phyloP scores from a whole-genome alignment of 177 flowering plant species.

The Telopea speciosissima region DNA sequence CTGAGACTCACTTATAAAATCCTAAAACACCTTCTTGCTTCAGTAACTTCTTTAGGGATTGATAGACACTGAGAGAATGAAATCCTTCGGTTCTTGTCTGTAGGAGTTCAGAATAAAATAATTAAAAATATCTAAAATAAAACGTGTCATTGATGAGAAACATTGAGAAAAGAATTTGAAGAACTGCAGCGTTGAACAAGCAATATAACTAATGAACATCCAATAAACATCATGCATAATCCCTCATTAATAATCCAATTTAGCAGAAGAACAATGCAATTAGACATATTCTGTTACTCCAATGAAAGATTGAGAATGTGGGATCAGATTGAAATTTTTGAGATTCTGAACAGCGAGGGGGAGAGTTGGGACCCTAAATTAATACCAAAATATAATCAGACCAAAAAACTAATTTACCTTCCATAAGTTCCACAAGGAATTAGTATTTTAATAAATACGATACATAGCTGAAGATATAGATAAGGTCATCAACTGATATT shows the following conservation, averaged over 20 bases:
- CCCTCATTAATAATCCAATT: neutral
- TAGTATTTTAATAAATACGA: too few relatives aligned
- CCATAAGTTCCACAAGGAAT: too few relatives aligned
- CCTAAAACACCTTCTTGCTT: constrained; percentile 84
- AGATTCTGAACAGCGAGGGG: neutral
- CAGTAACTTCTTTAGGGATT: constrained; percentile 63
- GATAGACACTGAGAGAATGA: constrained; percentile 75
- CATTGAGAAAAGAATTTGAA: neutral
- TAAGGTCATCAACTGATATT: too few relatives aligned
- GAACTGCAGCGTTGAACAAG: neutral
- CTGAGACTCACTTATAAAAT: constrained; percentile 69
- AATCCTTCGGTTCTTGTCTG: constrained; percentile 88
- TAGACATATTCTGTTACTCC: neutral
- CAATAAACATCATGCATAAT: neutral
- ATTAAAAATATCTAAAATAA: neutral
- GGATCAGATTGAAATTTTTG: neutral
- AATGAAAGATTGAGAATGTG: neutral
- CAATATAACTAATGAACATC: neutral
- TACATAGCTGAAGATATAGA: too few relatives aligned
- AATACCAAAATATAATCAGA: too few relatives aligned
- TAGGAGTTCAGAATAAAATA: neutral
- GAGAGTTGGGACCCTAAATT: neutral
- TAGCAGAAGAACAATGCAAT: neutral
- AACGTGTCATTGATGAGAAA: neutral
- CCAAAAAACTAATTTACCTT: too few relatives aligned